A percentile compares a stretch with the other conserved stretches of the same genome.
Evolutionary conservation across 2,329 filamentous ascomycete species (phyloP).

Genomic region (Rasamsonia emersonii): DNA sequence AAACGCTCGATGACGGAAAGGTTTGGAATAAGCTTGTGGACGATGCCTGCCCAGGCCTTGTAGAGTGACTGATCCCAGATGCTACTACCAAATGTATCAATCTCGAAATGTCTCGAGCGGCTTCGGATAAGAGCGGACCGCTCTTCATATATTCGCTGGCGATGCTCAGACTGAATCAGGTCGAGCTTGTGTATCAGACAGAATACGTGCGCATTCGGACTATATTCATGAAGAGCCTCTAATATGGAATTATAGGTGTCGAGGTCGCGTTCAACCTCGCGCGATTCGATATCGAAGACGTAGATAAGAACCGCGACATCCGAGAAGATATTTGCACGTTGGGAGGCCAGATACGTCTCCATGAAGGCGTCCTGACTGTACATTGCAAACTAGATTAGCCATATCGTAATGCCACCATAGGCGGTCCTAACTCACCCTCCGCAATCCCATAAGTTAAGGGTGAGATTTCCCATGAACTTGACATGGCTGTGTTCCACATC

Average conservation of each 20-base stretch:
- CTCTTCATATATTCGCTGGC: conserved; percentile 76
- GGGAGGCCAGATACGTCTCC: conserved; percentile 94
- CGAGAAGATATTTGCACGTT: conserved; percentile 92
- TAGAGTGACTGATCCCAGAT: conserved; percentile 99
- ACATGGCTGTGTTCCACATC: conserved; percentile 98
- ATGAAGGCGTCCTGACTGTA: conserved; percentile 90
- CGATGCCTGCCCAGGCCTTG: conserved; percentile 96
- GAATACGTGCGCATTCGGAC: conserved; percentile 73
- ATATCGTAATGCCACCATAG: background rate
- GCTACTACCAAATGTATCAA: conserved; percentile 86
- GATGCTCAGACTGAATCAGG: conserved; percentile 70
- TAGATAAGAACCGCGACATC: conserved; percentile 97
- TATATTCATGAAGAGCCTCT: conserved; percentile 78
- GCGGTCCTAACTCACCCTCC: conserved; percentile 55
- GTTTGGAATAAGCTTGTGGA: conserved; percentile 96
- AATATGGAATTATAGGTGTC: conserved; percentile 89
- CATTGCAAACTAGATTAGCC: conserved; percentile 2
- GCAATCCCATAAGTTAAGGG: conserved; percentile 97
- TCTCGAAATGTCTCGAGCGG: conserved; percentile 62
- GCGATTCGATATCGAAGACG: conserved; percentile 96
- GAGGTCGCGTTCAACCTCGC: conserved; percentile 87
- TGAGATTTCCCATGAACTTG: conserved; percentile 96
- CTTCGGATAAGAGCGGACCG: conserved; percentile 67
- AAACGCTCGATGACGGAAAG: conserved; percentile 79
- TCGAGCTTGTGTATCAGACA: conserved; percentile 99